Evolutionary conservation across 2,329 filamentous ascomycete species (phyloP).

Genomic region (Cyanodermella asteris): DNA sequence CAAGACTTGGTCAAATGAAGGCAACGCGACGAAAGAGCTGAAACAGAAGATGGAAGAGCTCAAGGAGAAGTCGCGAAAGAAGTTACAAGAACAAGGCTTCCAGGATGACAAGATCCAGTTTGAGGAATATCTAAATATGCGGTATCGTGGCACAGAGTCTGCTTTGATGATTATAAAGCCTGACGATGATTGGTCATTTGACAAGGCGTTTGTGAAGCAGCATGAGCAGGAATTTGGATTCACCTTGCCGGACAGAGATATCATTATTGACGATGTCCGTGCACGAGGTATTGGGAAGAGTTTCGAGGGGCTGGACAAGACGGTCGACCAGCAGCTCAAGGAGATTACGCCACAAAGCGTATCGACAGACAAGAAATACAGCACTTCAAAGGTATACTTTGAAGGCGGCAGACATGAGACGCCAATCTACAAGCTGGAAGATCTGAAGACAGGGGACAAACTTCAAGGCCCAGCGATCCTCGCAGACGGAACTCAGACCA

Average conservation of each 20-base stretch:
- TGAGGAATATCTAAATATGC: slow-evolving; percentile 86
- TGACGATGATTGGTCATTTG: slow-evolving; percentile 60
- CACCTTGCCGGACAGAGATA: slow-evolving; percentile 61
- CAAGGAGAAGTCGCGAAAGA: slow-evolving; percentile 48
- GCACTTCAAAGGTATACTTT: slow-evolving; percentile 56
- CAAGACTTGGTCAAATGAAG: slow-evolving; percentile 35
- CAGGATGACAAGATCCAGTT: slow-evolving; percentile 51
- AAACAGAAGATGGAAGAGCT: slow-evolving; percentile 56
- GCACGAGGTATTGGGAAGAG: slow-evolving; percentile 78
- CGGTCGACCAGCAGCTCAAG: slow-evolving; percentile 63
- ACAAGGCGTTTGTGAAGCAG: slow-evolving; percentile 62
- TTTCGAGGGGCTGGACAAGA: slow-evolving; percentile 57
- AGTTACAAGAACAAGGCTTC: slow-evolving; percentile 60
- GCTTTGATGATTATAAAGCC: slow-evolving; percentile 77
- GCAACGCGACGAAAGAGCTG: slow-evolving; percentile 38
- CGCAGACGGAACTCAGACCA: slow-evolving; percentile 56
- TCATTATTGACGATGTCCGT: slow-evolving; percentile 76
- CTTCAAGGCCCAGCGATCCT: slow-evolving; percentile 67
- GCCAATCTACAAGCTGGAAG: slow-evolving; percentile 60
- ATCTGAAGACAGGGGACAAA: slow-evolving; percentile 48
- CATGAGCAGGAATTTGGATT: slow-evolving; percentile 90
- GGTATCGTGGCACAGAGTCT: slow-evolving; percentile 77
- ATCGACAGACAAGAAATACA: slow-evolving; percentile 40
- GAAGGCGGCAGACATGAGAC: slow-evolving; percentile 59
- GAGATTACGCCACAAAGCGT: slow-evolving; percentile 39